These are phyloP conservation scores for Boletus fagicola DNA, from an alignment of 768 basidiomycete genomes.

Conservation along the genomic window DNA sequence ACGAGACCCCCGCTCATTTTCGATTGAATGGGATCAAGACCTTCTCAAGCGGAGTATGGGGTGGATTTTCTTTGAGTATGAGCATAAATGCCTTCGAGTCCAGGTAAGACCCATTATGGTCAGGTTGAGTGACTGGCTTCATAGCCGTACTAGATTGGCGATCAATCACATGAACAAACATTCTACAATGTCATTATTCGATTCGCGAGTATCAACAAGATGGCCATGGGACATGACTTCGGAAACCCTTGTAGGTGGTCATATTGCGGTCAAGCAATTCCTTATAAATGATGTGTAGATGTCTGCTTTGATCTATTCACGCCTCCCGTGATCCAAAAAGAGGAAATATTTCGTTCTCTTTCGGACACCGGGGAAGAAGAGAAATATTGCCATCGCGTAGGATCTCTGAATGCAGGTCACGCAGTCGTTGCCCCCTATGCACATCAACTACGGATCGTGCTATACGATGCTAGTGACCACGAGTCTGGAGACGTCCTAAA, in stretches of 20 bases:
- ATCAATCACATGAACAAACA: constrained; percentile 47
- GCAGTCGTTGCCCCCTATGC: constrained; percentile 63
- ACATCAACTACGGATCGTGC: constrained; percentile 62
- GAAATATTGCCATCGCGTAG: constrained; percentile 55
- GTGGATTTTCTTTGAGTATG: constrained; percentile 62
- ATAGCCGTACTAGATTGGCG: constrained; percentile 50
- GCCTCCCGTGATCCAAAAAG: constrained; percentile 62
- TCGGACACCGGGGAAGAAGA: constrained; percentile 34
- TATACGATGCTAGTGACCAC: constrained; percentile 48
- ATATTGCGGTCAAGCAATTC: constrained; percentile 2
- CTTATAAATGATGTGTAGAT: constrained; percentile 38
- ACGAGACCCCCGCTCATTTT: constrained; percentile 52
- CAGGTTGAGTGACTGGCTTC: background rate
- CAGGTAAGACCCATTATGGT: constrained; percentile 39
- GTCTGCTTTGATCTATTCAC: constrained; percentile 65
- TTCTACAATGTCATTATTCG: constrained; percentile 53
- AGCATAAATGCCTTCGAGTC: constrained; percentile 63
- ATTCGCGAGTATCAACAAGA: constrained; percentile 56
- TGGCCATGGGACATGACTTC: constrained; percentile 59
- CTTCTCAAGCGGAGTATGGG: constrained; percentile 47
- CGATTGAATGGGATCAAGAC: constrained; percentile 65
- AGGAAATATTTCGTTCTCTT: constrained; percentile 56
- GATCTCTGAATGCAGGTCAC: constrained; percentile 59
- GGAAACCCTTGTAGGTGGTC: constrained; percentile 57
- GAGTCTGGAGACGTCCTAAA: constrained; percentile 36